Conservation (phyloP, 805 yeast genomes). For the Candida railenensis region DNA sequence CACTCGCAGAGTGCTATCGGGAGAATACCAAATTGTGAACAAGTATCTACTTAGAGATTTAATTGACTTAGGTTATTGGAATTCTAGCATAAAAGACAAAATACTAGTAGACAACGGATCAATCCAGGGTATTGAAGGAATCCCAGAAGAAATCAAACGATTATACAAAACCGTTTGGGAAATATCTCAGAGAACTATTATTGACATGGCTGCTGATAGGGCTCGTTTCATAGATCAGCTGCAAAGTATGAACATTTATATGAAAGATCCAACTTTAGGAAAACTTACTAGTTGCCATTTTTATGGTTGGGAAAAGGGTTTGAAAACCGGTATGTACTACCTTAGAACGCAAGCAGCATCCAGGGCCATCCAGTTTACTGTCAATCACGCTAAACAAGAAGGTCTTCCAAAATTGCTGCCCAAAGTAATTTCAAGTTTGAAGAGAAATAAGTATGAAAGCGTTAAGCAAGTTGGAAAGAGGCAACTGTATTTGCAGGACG, state of each 20-base stretch:
- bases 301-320: conserved; percentile 39
- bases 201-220: conserved; percentile 83
- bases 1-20: conserved; percentile 86
- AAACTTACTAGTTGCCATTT: conserved; percentile 44
- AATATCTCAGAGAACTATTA: conserved; percentile 77
- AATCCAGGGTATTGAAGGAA: conserved; percentile 67
- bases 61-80: conserved; percentile 82
- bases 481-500: not conserved
- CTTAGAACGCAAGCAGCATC: conserved; percentile 39
- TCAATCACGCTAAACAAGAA: not conserved
- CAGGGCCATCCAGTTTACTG: conserved; percentile 31
- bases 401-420: conserved; percentile 1
- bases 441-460: conserved; percentile 23
- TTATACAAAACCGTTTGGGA: conserved; percentile 98
- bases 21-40: conserved; percentile 92
- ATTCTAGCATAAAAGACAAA: conserved; percentile 70
- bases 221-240: conserved; percentile 63
- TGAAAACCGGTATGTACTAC: conserved; percentile 41
- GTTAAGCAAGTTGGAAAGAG: conserved; percentile 3
- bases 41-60: conserved; percentile 81
- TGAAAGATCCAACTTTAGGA: conserved; percentile 36
- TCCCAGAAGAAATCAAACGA: conserved; percentile 72
- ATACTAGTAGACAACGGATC: conserved; percentile 82
- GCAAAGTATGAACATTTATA: conserved; percentile 45
- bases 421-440: conserved; percentile 9